phyloP scores from a whole-genome alignment of 495 filamentous ascomycete species.

The Glutinoglossum americanum region DNA sequence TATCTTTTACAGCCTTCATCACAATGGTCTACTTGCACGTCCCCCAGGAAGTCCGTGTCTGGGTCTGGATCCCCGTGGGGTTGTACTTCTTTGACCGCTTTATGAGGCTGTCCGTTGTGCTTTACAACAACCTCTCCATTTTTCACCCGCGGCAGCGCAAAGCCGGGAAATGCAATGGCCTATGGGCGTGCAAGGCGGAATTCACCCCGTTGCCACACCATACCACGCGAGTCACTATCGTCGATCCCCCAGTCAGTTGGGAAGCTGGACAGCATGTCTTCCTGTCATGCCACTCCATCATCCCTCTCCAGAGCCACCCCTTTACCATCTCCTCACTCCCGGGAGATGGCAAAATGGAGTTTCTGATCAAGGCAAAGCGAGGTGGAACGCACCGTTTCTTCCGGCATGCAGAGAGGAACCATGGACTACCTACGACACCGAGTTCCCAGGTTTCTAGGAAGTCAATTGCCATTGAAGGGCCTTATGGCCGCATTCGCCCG shows the following conservation, averaged over 20 bases:
- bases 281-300: constrained; percentile 46
- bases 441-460: constrained; percentile 11
- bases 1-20: constrained; percentile 45
- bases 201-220: constrained; percentile 38
- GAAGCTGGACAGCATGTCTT: constrained; percentile 60
- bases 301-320: constrained; percentile 52
- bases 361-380: constrained; percentile 46
- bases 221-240: constrained; percentile 47
- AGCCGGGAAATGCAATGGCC: not conserved
- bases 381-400: constrained; percentile 52
- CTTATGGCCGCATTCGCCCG: constrained; percentile 28
- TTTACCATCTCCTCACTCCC: constrained; percentile 56
- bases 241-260: constrained; percentile 42
- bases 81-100: constrained; percentile 49
- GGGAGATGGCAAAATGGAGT: constrained; percentile 36
- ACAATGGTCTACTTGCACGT: constrained; percentile 44
- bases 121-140: constrained; percentile 46
- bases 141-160: constrained; percentile 22
- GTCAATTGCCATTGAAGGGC: constrained; percentile 23
- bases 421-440: constrained; percentile 26
- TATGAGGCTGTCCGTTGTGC: constrained; percentile 25
- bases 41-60: constrained; percentile 26
- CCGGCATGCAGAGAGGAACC: constrained; percentile 32
- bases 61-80: constrained; percentile 56
- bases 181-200: constrained; percentile 31